Conservation (phyloP, 805 yeast species). For the Barnettozyma pratensis region DNA sequence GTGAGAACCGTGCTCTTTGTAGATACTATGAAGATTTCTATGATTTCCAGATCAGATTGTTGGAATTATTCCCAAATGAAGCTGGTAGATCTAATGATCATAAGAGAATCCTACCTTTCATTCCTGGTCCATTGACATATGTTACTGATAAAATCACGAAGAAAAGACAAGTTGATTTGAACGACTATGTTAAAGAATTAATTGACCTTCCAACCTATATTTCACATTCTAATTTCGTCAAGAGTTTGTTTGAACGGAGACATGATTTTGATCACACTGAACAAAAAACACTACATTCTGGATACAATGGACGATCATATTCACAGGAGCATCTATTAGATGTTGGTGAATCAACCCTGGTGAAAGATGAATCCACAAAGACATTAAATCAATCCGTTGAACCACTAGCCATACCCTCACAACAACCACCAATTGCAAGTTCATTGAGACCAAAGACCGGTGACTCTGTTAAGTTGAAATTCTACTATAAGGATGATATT, state of each 20-base stretch:
- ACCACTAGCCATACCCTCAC: slow-evolving; percentile 2
- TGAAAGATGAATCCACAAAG: slow-evolving; percentile 21
- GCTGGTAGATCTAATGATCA: slow-evolving; percentile 77
- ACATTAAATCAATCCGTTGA: slow-evolving; percentile 11
- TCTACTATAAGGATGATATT: slow-evolving; percentile 75
- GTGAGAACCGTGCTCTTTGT: slow-evolving; percentile 66
- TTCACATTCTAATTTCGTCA: slow-evolving; percentile 62
- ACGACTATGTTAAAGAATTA: slow-evolving; percentile 53
- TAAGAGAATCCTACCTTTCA: slow-evolving; percentile 80
- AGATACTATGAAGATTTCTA: slow-evolving; percentile 94
- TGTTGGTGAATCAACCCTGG: slow-evolving; percentile 26
- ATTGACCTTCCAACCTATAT: slow-evolving; percentile 73
- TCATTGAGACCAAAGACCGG: slow-evolving; percentile 3
- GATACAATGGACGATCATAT: background rate
- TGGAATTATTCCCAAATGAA: slow-evolving; percentile 84
- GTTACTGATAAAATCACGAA: slow-evolving; percentile 72
- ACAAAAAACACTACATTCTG: background rate
- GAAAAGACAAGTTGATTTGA: slow-evolving; percentile 49
- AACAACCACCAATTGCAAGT: slow-evolving; percentile 3
- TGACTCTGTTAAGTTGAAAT: slow-evolving; percentile 52
- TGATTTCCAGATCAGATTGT: slow-evolving; percentile 79
- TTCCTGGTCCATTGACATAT: slow-evolving; percentile 93
- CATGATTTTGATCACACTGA: slow-evolving; percentile 30
- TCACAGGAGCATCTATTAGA: slow-evolving; percentile 4
- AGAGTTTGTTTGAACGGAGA: slow-evolving; percentile 58